Conservation (phyloP, 768 basidiomycete genomes). For the Lyophyllum atratum region DNA sequence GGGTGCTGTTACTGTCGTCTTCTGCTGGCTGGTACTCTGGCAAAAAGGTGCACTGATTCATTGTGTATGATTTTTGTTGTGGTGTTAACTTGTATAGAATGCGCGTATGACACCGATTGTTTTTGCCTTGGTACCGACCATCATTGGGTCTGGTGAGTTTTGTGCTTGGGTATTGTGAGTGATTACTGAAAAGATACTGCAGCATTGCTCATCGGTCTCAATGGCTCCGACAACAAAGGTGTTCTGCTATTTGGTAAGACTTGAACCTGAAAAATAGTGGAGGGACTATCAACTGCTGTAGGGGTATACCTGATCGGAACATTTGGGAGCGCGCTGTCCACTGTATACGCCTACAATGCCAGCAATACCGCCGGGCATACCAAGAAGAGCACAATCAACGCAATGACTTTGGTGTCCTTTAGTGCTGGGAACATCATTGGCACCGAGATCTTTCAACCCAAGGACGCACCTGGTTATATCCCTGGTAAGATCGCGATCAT, state of each 20-base stretch:
- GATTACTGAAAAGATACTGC: not conserved
- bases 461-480: constrained; percentile 62
- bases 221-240: constrained; percentile 48
- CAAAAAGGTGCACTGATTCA: constrained; percentile 43
- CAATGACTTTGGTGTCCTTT: constrained; percentile 58
- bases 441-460: constrained; percentile 61
- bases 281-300: constrained; percentile 19
- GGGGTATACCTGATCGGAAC: constrained; percentile 53
- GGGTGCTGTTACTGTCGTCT: constrained; percentile 45
- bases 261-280: not conserved
- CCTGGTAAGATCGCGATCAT: constrained; percentile 70
- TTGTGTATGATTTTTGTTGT: not conserved
- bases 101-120: constrained; percentile 66
- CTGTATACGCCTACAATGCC: constrained; percentile 65
- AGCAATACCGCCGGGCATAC: constrained; percentile 66
- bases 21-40: constrained; percentile 70
- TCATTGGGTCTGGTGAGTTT: constrained; percentile 52
- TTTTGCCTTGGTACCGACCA: constrained; percentile 57
- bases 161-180: not conserved
- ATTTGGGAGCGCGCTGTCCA: constrained; percentile 60
- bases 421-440: constrained; percentile 64
- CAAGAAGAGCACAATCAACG: constrained; percentile 69
- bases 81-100: constrained; percentile 30
- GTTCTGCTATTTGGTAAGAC: constrained; percentile 53
- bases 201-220: constrained; percentile 58